These are phyloP conservation scores for Lagenaria siceraria DNA, from an alignment of 306 rosid species.

Conservation along the genomic window DNA sequence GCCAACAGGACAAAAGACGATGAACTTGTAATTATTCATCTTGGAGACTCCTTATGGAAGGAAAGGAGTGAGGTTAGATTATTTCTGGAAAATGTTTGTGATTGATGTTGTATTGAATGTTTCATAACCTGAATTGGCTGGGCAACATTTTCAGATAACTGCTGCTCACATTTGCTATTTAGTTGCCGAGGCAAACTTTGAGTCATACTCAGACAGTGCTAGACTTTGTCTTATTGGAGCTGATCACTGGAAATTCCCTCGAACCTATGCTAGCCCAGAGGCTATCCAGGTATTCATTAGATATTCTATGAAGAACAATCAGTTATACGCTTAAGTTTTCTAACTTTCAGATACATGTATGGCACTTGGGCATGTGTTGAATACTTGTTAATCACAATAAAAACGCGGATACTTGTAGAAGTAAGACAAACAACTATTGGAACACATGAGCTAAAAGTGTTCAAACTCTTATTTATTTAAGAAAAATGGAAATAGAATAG, in stretches of 20 bases:
- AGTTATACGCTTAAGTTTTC: background rate
- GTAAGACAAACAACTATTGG: background rate
- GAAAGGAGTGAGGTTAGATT: constrained; percentile 68
- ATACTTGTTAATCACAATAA: background rate
- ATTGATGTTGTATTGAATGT: background rate
- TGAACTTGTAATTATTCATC: constrained; percentile 76
- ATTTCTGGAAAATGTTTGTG: constrained; percentile 2
- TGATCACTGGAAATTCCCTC: constrained; percentile 89
- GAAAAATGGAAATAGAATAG: background rate
- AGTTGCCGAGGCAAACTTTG: constrained; percentile 88
- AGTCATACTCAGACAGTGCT: constrained; percentile 67
- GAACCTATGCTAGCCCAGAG: constrained; percentile 85
- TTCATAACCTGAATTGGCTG: constrained; percentile 16
- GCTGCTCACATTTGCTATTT: constrained; percentile 97
- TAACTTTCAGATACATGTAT: background rate
- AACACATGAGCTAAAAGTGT: background rate
- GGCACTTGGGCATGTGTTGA: background rate
- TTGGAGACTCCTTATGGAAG: constrained; percentile 91
- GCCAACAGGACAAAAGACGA: constrained; percentile 94
- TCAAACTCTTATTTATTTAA: background rate
- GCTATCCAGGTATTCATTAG: constrained; percentile 73
- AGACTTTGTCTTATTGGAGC: constrained; percentile 88
- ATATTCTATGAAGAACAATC: background rate
- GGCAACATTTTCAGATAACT: constrained; percentile 43
- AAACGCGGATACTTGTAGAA: background rate